Percentiles rank a stretch among this genome's conserved stretches.
These are phyloP conservation scores for Pseudopediastrum boryanum DNA, from an alignment of 139 green algal genomes.

Conservation along the genomic window DNA sequence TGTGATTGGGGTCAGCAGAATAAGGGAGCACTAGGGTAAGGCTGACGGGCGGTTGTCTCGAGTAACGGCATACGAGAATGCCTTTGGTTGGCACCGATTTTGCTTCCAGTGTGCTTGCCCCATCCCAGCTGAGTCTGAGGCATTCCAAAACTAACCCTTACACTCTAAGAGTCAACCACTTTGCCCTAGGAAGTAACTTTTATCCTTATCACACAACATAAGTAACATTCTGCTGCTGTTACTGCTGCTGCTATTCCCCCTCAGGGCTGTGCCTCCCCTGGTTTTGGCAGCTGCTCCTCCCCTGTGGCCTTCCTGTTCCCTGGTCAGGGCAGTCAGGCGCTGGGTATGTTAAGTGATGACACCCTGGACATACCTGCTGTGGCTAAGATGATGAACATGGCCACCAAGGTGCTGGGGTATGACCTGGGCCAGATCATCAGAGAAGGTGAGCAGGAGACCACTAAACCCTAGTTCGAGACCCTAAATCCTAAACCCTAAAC, in stretches of 20 bases:
- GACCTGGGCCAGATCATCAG: conserved; percentile 78
- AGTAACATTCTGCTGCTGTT: conserved; percentile 7
- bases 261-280: neutral
- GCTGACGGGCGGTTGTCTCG: too few relatives aligned
- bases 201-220: neutral
- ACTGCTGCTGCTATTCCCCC: conserved; percentile 14
- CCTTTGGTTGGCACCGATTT: too few relatives aligned
- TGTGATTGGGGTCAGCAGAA: too few relatives aligned
- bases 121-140: too few relatives aligned
- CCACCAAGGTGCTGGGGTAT: conserved; percentile 84
- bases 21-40: too few relatives aligned
- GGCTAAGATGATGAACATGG: conserved; percentile 79
- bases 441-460: conserved; percentile 53
- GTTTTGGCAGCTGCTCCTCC: neutral
- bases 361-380: conserved; percentile 73
- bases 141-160: too few relatives aligned
- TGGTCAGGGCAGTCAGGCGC: conserved; percentile 86
- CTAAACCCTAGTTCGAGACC: too few relatives aligned
- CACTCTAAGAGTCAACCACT: too few relatives aligned
- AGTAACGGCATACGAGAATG: too few relatives aligned
- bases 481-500: too few relatives aligned
- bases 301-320: conserved; percentile 85
- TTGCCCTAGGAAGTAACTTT: too few relatives aligned
- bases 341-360: conserved; percentile 83
- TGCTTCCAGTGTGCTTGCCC: too few relatives aligned